Evolutionary conservation across 2,329 filamentous ascomycete genomes (phyloP), one percentile per base, ranked within the genome.

Genomic region (Paecilomyces dactylethromorphus): DNA sequence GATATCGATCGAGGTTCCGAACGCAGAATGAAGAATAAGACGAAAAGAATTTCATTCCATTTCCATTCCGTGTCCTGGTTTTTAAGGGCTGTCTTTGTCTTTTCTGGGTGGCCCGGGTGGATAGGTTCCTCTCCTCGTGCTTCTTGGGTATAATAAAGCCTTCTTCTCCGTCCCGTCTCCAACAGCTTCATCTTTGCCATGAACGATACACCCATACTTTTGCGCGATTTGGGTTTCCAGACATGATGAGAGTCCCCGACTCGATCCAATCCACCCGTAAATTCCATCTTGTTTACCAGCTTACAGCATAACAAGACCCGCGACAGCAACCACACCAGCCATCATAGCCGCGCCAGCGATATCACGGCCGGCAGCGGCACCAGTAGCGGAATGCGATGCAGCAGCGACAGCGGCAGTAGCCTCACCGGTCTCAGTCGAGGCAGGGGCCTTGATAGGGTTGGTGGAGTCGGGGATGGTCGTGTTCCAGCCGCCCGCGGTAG

Each of bases 241-340:
- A 5, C 35, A 15, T n/a, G 3, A n/a, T 15, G 15, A 18, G 35
- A 39, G 18, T 39, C n/a, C 15, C 35, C 13, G 18, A 18, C 18
- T 3, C 6, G 15, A 39, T 39, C 35, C 35, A 39, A n/a, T 18
- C 35, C 26, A 29, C 26, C 35, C 35, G 13, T 39, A 39, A 7
- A 39, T 39, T 39, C 15, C 13, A n/a, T 18, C 35, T n/a, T 15
- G 35, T 39, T 39, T 18, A 39, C 35, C 18, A 53, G 51, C 55
- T 65, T 71, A 76, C 50, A 74, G 63, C 61, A 76, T 56, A n/a
- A 70, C 57, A 29, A 73, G 54, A 22, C 71, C 71, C n/a, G 68
- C 69, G 50, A 70, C 62, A 52, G 68, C 71, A 39, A 70, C 54
- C 2, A 63, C 70, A 62, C 69, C 72, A 7, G 66, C 71, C 32